A percentile compares a stretch with the other conserved stretches of the same genome.
Evolutionary conservation across 306 rosid genomes (phyloP).

Genomic region (Styphnolobium japonicum): DNA sequence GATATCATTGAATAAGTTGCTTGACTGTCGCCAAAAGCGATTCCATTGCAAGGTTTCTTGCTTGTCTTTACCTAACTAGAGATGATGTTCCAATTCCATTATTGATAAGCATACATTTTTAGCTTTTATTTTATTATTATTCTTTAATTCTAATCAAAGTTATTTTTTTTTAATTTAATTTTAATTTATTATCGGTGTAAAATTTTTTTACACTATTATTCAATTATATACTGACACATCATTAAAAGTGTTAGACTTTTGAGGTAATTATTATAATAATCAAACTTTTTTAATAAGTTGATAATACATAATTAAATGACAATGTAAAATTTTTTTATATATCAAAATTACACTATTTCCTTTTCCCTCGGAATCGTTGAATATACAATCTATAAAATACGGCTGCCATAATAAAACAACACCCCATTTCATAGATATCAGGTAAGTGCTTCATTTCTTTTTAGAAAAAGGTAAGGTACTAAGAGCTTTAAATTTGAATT

Average conservation of each 20-base stretch:
- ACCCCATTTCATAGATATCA: not conserved
- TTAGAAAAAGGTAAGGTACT: too few species aligned
- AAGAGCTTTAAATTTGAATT: too few species aligned
- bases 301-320: too few species aligned
- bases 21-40: conserved; percentile 1
- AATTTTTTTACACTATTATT: too few species aligned
- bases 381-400: not conserved
- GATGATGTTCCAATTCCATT: conserved; percentile 12
- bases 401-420: not conserved
- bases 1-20: conserved; percentile 27
- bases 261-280: too few species aligned
- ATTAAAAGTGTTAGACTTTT: too few species aligned
- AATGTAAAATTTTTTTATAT: too few species aligned
- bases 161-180: too few species aligned
- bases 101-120: conserved; percentile 19
- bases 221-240: too few species aligned
- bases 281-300: too few species aligned
- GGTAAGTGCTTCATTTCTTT: not conserved
- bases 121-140: not conserved
- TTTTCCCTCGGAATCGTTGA: conserved; percentile 11
- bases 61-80: conserved; percentile 24
- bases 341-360: too few species aligned
- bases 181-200: too few species aligned
- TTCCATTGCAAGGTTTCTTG: not conserved
- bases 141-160: not conserved